These are phyloP conservation scores for Tolypocladium ophioglossoides DNA, from an alignment of 2,329 filamentous ascomycete species.

Conservation along the genomic window DNA sequence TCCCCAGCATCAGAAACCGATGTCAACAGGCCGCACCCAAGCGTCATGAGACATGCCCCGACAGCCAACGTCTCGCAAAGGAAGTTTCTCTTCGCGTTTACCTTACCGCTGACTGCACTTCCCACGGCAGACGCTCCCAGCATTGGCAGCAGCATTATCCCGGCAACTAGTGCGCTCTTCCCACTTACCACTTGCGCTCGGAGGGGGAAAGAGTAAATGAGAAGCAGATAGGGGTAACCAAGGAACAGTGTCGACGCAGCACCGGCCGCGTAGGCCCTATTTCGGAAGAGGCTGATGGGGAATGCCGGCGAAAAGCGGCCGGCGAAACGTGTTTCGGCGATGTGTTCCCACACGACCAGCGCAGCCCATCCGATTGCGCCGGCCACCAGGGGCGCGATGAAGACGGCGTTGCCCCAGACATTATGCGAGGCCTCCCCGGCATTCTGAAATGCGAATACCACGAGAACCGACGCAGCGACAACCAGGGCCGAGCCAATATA, in stretches of 20 bases:
- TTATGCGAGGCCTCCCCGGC: slow-evolving; percentile 22
- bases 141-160: slow-evolving; percentile 43
- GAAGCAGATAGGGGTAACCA: slow-evolving; percentile 39
- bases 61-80: slow-evolving; percentile 31
- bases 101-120: slow-evolving; percentile 27
- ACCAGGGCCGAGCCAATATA: slow-evolving; percentile 42
- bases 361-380: slow-evolving; percentile 17
- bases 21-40: slow-evolving; percentile 37
- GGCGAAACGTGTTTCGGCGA: slow-evolving; percentile 12
- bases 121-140: slow-evolving; percentile 36
- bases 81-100: slow-evolving; percentile 31
- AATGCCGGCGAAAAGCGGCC: slow-evolving; percentile 28
- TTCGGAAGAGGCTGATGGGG: slow-evolving; percentile 36
- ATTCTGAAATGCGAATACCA: slow-evolving; percentile 49
- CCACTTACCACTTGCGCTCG: slow-evolving; percentile 39
- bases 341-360: slow-evolving; percentile 18
- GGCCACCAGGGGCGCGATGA: slow-evolving; percentile 18
- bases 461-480: slow-evolving; percentile 40
- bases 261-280: slow-evolving; percentile 32
- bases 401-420: slow-evolving; percentile 31
- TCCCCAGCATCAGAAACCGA: slow-evolving; percentile 21
- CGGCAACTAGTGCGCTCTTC: slow-evolving; percentile 33
- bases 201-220: slow-evolving; percentile 38
- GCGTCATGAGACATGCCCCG: slow-evolving; percentile 29
- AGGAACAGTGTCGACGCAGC: slow-evolving; percentile 34